These are phyloP conservation scores for Monosporozyma servazzii DNA, from an alignment of 805 yeast genomes.

Conservation along the genomic window DNA sequence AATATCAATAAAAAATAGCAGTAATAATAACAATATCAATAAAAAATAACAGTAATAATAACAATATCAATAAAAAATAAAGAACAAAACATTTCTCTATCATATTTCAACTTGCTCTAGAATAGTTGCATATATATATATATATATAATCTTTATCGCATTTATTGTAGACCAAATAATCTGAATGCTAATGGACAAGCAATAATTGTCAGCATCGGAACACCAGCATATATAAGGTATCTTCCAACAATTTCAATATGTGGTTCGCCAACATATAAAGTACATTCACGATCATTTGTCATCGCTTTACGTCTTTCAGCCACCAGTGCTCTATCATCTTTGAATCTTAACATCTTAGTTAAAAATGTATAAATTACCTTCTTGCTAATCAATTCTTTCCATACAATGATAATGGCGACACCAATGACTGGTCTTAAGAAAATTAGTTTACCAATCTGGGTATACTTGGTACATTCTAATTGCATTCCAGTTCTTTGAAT, in stretches of 20 bases:
- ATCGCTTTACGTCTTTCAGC: slow-evolving; percentile 15
- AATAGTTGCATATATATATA: too few relatives aligned
- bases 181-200: slow-evolving; percentile 24
- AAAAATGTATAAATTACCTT: slow-evolving; percentile 49
- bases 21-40: too few relatives aligned
- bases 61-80: neutral
- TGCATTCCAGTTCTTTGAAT: slow-evolving; percentile 20
- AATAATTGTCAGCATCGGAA: slow-evolving; percentile 45
- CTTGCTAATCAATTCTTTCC: slow-evolving; percentile 66
- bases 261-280: slow-evolving; percentile 52
- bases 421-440: slow-evolving; percentile 53
- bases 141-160: neutral
- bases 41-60: too few relatives aligned
- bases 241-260: slow-evolving; percentile 73
- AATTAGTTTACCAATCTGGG: slow-evolving; percentile 30
- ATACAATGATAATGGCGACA: slow-evolving; percentile 47
- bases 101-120: too few relatives aligned
- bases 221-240: slow-evolving; percentile 72
- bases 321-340: slow-evolving; percentile 20
- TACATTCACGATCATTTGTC: slow-evolving; percentile 28
- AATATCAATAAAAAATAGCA: too few relatives aligned
- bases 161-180: slow-evolving; percentile 2
- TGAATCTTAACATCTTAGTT: slow-evolving; percentile 9
- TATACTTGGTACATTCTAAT: slow-evolving; percentile 5
- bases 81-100: too few relatives aligned